Percentiles rank a stretch among this genome's conserved stretches.
phyloP scores from a whole-genome alignment of 208 protist genomes.

The Endotrypanum monterogeii region DNA sequence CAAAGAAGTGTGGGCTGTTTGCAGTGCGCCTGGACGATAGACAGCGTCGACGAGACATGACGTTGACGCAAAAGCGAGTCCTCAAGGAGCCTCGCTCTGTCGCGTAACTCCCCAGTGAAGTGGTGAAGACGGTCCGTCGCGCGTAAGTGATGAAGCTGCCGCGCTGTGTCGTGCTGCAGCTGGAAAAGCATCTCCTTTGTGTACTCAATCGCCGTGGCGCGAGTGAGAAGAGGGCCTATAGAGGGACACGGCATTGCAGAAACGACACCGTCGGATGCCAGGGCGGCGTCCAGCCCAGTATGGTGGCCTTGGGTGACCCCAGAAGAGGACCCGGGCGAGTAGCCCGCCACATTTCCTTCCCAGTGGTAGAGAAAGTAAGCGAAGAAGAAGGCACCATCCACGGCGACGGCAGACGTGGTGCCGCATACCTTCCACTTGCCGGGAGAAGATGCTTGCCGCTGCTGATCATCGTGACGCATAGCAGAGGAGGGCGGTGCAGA shows the following conservation, averaged over 20 bases:
- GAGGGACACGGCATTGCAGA: neutral
- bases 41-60: conserved; percentile 60
- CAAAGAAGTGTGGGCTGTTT: conserved; percentile 70
- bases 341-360: neutral
- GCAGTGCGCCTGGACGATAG: conserved; percentile 60
- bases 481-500: neutral
- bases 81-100: conserved; percentile 18
- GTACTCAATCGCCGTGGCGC: conserved; percentile 38
- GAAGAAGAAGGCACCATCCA: conserved; percentile 74
- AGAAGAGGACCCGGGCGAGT: neutral
- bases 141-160: conserved; percentile 65
- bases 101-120: conserved; percentile 50
- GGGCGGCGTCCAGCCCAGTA: neutral
- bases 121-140: conserved; percentile 35
- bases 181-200: conserved; percentile 52
- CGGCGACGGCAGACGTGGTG: conserved; percentile 43
- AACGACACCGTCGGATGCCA: neutral
- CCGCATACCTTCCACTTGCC: conserved; percentile 48
- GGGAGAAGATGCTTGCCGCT: neutral
- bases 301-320: neutral
- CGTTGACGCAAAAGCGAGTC: conserved; percentile 42
- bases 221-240: conserved; percentile 7
- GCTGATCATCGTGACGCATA: neutral
- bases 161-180: conserved; percentile 76
- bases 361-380: conserved; percentile 36